phyloP scores from a whole-genome alignment of 2,329 filamentous ascomycete species.

The Aureobasidium zeae region DNA sequence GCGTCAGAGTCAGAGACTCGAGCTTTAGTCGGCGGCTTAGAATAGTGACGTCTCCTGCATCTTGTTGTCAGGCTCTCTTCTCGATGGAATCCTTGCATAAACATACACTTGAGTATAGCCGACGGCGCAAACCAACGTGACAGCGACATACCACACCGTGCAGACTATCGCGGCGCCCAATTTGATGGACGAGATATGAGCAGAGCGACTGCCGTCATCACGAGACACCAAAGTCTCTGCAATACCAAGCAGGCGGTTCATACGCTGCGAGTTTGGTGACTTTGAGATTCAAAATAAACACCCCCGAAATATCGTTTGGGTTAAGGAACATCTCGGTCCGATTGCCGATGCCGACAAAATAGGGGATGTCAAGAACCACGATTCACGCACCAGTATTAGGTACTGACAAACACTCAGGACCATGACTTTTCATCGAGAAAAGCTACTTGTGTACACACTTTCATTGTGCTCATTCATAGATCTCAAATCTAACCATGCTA shows the following conservation, averaged over 20 bases:
- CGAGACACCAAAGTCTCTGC: slow-evolving; percentile 20
- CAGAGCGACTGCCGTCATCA: slow-evolving; percentile 1
- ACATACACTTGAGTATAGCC: slow-evolving; percentile 14
- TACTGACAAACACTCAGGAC: too few relatives aligned
- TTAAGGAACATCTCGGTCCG: slow-evolving; percentile 2
- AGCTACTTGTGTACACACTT: too few relatives aligned
- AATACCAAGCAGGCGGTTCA: slow-evolving; percentile 21
- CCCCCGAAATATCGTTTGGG: not conserved
- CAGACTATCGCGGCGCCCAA: slow-evolving; percentile 23
- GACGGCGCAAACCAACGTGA: slow-evolving; percentile 12
- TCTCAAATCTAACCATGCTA: too few relatives aligned
- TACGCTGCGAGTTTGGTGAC: slow-evolving; percentile 18
- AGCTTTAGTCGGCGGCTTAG: slow-evolving; percentile 29
- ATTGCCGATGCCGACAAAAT: not conserved
- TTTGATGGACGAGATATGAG: slow-evolving; percentile 20
- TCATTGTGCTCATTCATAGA: too few relatives aligned
- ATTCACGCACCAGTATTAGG: too few relatives aligned
- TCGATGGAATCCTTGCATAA: too few relatives aligned
- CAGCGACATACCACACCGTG: slow-evolving; percentile 26
- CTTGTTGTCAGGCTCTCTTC: slow-evolving; percentile 16
- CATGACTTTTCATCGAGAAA: too few relatives aligned
- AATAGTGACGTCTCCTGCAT: slow-evolving; percentile 47
- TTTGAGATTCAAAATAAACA: not conserved
- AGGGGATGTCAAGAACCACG: too few relatives aligned
- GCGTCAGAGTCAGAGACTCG: slow-evolving; percentile 35